Evolutionary conservation across 73 alveolate genomes (phyloP).

Genomic region (Tetrahymena thermophila): DNA sequence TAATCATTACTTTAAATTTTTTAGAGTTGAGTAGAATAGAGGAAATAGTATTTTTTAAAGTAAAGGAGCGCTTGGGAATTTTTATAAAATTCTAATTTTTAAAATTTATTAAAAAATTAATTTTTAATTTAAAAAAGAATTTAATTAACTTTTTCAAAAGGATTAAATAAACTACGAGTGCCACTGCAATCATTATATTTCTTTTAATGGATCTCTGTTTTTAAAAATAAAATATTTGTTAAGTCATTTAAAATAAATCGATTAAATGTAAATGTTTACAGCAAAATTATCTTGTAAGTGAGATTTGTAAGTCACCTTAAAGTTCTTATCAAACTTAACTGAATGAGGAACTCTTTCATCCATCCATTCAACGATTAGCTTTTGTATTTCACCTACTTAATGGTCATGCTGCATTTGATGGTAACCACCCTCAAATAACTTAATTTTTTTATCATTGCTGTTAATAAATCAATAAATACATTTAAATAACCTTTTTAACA

Average conservation of each 20-base stretch:
- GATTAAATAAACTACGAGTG: neutral
- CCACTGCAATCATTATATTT: neutral
- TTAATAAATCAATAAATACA: neutral
- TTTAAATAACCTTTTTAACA: neutral
- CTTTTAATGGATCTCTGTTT: neutral
- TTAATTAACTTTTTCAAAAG: neutral
- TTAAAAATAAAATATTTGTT: neutral
- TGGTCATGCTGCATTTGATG: slow-evolving; percentile 38
- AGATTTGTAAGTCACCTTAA: neutral
- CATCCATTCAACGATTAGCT: neutral
- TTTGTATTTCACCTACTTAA: slow-evolving; percentile 3
- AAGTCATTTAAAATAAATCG: neutral
- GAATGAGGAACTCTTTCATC: neutral
- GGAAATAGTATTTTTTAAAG: neutral
- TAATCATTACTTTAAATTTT: neutral
- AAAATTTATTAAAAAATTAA: neutral
- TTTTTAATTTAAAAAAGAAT: neutral
- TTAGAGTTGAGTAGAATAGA: neutral
- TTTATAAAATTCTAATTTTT: neutral
- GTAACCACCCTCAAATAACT: slow-evolving; percentile 33
- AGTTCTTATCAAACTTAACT: neutral
- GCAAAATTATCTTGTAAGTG: neutral
- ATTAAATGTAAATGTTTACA: neutral
- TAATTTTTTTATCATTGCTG: slow-evolving; percentile 5
- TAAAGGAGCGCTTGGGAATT: neutral